Evolutionary conservation across 116 monocot genomes (phyloP).

Genomic region (Cymodocea nodosa): DNA sequence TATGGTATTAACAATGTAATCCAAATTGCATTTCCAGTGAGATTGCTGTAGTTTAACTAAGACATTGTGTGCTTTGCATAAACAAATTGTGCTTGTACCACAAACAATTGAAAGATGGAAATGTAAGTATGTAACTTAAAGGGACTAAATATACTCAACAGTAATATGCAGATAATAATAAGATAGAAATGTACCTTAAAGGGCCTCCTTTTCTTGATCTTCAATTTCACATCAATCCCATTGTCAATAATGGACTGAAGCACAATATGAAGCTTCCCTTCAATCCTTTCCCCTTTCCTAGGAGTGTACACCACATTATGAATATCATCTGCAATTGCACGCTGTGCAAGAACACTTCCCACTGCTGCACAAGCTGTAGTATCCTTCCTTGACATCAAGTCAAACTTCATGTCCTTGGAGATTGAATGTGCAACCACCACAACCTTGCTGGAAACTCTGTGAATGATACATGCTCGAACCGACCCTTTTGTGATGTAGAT

Average conservation of each 20-base stretch:
- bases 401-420: slow-evolving; percentile 89
- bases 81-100: no score
- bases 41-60: no score
- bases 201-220: slow-evolving; percentile 48
- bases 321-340: slow-evolving; percentile 81
- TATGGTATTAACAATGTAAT: no score
- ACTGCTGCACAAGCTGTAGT: slow-evolving; percentile 47
- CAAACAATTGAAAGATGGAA: no score
- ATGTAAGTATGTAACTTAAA: no score
- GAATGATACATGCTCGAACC: slow-evolving; percentile 63
- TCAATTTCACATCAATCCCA: slow-evolving; percentile 77
- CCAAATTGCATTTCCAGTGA: no score
- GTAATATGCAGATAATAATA: neutral
- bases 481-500: slow-evolving; percentile 67
- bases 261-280: slow-evolving; percentile 74
- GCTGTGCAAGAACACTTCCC: slow-evolving; percentile 44
- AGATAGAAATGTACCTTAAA: slow-evolving; percentile 14
- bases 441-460: slow-evolving; percentile 63
- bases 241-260: slow-evolving; percentile 52
- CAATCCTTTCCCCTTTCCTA: slow-evolving; percentile 69
- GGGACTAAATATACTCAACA: neutral
- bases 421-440: slow-evolving; percentile 82
- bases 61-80: no score
- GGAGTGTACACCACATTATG: slow-evolving; percentile 74
- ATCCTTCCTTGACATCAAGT: slow-evolving; percentile 49